Evolutionary conservation across 2,329 filamentous ascomycete genomes (phyloP).

Genomic region (Tolypocladium album): DNA sequence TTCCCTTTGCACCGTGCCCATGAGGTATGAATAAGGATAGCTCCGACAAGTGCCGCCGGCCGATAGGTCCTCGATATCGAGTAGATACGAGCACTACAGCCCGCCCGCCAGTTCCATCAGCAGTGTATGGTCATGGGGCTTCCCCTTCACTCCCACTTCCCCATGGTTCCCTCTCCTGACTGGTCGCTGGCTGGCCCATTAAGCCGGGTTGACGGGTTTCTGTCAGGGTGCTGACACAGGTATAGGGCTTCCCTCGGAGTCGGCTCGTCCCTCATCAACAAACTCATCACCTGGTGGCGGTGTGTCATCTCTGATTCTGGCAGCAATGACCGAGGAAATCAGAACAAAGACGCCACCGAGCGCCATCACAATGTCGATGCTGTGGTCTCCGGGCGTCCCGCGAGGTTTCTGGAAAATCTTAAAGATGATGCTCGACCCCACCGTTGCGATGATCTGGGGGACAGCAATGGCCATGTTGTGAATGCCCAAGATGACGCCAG

Average conservation of each 20-base stretch:
- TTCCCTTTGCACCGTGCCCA: not conserved
- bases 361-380: slow-evolving; percentile 76
- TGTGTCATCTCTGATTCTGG: slow-evolving; percentile 52
- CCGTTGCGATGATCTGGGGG: slow-evolving; percentile 82
- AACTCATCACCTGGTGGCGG: slow-evolving; percentile 25
- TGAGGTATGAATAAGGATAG: not conserved
- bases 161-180: not conserved
- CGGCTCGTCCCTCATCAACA: slow-evolving; percentile 30
- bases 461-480: slow-evolving; percentile 92
- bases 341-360: slow-evolving; percentile 74
- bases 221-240: not conserved
- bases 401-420: slow-evolving; percentile 77
- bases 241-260: not conserved
- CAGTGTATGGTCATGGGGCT: not conserved
- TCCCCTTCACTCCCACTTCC: not conserved
- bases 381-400: slow-evolving; percentile 73
- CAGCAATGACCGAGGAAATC: slow-evolving; percentile 63
- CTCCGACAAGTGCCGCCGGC: not conserved
- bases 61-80: not conserved
- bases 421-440: slow-evolving; percentile 78
- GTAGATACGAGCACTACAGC: not conserved
- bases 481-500: slow-evolving; percentile 84
- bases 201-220: not conserved
- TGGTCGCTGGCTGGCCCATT: not conserved
- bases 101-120: not conserved